Conservation (phyloP, 2,329 filamentous ascomycete genomes). For the Gaeumannomyces sp. region DNA sequence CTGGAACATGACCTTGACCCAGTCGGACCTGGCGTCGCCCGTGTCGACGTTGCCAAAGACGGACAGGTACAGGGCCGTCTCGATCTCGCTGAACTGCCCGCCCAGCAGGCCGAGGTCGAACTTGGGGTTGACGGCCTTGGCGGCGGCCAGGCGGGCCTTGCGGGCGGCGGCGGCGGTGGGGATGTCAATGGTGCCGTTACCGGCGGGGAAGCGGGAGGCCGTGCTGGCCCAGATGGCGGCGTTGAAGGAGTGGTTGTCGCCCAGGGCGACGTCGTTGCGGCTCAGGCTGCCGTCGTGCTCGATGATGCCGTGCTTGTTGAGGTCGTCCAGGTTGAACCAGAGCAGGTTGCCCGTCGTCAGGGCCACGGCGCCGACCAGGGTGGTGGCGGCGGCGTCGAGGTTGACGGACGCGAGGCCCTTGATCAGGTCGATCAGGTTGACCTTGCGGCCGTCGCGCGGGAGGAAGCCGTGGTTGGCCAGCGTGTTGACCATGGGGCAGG, state of each 20-base stretch:
- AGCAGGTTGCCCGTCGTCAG: constrained; percentile 21
- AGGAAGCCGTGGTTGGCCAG: constrained; percentile 27
- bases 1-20: constrained; percentile 13
- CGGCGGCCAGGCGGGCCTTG: background rate
- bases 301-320: constrained; percentile 25
- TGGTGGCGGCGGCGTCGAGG: constrained; percentile 15
- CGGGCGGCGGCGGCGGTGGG: background rate
- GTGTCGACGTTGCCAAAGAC: constrained; percentile 12
- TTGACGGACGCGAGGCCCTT: constrained; percentile 22
- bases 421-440: constrained; percentile 24
- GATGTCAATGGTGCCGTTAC: constrained; percentile 25
- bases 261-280: constrained; percentile 26
- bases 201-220: background rate
- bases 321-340: constrained; percentile 26
- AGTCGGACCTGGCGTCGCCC: constrained; percentile 10
- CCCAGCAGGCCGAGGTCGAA: constrained; percentile 4
- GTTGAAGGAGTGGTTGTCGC: constrained; percentile 28
- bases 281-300: constrained; percentile 29
- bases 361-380: constrained; percentile 21
- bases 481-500: constrained; percentile 24
- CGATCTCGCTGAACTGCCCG: constrained; percentile 11
- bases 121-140: constrained; percentile 11
- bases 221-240: constrained; percentile 12
- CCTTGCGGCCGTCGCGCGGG: constrained; percentile 26
- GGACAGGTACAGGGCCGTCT: constrained; percentile 13